phyloP scores from a whole-genome alignment of 2,329 filamentous ascomycete species.

The Cryoendolithus antarcticus region DNA sequence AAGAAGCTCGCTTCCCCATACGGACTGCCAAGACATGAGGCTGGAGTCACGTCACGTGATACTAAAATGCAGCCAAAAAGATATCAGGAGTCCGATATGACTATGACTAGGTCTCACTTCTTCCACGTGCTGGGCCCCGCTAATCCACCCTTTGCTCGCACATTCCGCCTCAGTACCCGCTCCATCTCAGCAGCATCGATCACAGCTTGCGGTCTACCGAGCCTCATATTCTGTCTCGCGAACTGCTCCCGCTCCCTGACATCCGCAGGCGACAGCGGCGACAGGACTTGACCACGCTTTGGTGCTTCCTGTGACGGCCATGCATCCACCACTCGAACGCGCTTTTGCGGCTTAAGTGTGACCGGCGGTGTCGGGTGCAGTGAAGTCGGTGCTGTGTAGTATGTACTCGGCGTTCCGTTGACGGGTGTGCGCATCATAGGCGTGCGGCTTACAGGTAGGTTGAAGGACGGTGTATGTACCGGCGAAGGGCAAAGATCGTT shows the following conservation, averaged over 20 bases:
- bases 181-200: constrained; percentile 14
- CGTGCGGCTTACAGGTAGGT: no score
- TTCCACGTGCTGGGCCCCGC: neutral
- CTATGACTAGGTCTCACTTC: neutral
- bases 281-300: neutral
- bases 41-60: no score
- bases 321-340: neutral
- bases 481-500: constrained; percentile 5
- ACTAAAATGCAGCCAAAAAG: no score
- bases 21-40: no score
- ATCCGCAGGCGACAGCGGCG: constrained; percentile 1
- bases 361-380: constrained; percentile 8
- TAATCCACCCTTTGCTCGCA: neutral
- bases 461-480: no score
- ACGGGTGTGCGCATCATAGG: no score
- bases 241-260: constrained; percentile 4
- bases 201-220: constrained; percentile 7
- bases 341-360: neutral
- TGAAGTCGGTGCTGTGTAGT: neutral
- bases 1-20: no score
- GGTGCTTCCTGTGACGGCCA: constrained; percentile 4
- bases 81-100: no score
- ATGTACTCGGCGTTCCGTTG: neutral
- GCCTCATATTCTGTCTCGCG: no score
- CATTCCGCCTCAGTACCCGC: constrained; percentile 8